Base-by-base conservation (phyloP, 371 early-diverging fungal genomes). In the Nematocida displodere region DNA sequence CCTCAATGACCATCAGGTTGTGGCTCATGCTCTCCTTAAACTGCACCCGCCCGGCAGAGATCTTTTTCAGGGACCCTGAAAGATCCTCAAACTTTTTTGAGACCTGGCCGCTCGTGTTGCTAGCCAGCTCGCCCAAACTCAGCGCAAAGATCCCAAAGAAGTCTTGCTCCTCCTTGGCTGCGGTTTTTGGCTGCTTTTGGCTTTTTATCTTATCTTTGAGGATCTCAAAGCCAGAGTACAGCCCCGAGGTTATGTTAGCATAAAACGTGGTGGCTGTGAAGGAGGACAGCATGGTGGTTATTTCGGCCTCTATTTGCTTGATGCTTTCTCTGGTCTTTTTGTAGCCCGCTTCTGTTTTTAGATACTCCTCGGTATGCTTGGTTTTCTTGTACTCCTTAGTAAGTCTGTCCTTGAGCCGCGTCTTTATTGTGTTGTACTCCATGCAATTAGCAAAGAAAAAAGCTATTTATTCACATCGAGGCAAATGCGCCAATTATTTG, bases 351-450 rank as follows among this genome's bases (percentile, higher is more conserved):
- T 83, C 82, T 1, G 76, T 39, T n/a, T 77, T 63, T 20, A 48
- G n/a, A 54, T 77, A 82, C 29, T 59, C 81, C 2, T 75, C 64
- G 15, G 75, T 22, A 52, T 79, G 50, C 22, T 55, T 20, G 29
- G 78, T 78, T 24, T 81, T 65, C 28, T 61, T 78, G 59, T 83
- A 83, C 31, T 82, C 81, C 15, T 80, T 76, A 36, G 55, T 81
- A 33, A 61, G 36, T 24, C 81, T 48, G 46, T 79, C 68, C 59
- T 76, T 63, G 22, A 80, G 22, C 40, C 82, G 40, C 22, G 77
- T 76, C 48, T 76, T 63, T 20, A 64, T 47, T 65, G 54, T 55
- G 24, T 49, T 24, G 33, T 76, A 76, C 17, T 59, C 56, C 67
- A 62, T 59, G 44, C 17, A 26, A 29, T 54, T 46, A 65, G 46